Percentiles rank a stretch among this genome's conserved stretches.
Conservation (phyloP, 305 asterid species). For the Solanum aculeatissimum region DNA sequence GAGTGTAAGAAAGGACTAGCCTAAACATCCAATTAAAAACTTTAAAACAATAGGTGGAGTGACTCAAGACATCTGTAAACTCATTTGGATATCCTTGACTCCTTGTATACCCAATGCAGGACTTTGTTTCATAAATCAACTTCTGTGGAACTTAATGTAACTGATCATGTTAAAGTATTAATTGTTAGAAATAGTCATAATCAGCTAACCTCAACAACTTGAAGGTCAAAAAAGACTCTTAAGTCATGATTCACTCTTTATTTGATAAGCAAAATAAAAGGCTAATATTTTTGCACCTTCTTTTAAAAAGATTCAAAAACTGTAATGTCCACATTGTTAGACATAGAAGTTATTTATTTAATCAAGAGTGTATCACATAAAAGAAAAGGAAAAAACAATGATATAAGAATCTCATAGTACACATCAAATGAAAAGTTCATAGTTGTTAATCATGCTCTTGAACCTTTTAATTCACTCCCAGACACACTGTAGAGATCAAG, state of each 20-base stretch:
- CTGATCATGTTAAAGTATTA: not conserved
- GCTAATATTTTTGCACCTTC: not conserved
- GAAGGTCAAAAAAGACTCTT: not conserved
- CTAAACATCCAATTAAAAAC: not conserved
- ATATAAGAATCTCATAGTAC: not conserved
- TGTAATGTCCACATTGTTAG: not conserved
- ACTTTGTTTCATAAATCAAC: not conserved
- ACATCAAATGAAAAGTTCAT: not conserved
- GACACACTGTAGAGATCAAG: not conserved
- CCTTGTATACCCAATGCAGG: not conserved
- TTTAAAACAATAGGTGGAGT: not conserved
- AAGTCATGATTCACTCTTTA: not conserved
- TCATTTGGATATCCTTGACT: not conserved
- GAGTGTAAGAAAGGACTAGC: not conserved
- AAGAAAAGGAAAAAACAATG: not conserved
- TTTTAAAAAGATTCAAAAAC: not conserved
- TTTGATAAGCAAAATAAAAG: not conserved
- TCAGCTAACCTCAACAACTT: not conserved
- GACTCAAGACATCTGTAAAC: not conserved
- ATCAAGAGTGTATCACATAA: not conserved
- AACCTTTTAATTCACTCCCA: not conserved
- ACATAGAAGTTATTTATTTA: not conserved
- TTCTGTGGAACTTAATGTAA: not conserved
- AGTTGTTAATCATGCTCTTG: not conserved
- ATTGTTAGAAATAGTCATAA: not conserved